Base-by-base conservation (phyloP, 1,284 basidiomycete species). In the Cutaneotrichosporon sp. region DNA sequence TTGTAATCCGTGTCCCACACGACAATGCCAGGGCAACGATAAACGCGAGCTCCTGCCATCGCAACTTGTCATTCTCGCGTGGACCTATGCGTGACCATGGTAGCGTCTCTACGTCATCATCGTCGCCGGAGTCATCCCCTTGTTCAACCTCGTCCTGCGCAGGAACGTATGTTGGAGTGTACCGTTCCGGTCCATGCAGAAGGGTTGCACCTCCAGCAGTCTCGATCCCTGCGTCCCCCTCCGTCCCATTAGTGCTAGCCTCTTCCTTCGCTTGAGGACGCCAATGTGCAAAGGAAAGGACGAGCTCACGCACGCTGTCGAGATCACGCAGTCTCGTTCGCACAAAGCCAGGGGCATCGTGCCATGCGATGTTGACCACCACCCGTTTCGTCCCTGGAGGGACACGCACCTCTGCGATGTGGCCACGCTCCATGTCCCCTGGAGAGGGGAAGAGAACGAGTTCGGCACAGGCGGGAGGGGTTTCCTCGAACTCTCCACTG, bases 11-110 rank as follows among this genome's bases (percentile, higher is more conserved):
- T 3, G 29, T 29, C 4, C 42, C 27, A 5, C 17, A 44, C 2
- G 19, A 10, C 29, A 44, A 20, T 6, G 27, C 19, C 11, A 44
- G 42, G 1, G 42, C 42, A 7, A 44, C 42, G 29, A 44, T 27
- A 19, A 20, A 44, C 27, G 42, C 42, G 29, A 44, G 42, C 11
- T 44, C 42, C 27, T 44, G 42, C 42, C 42, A 44, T 16, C 42
- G 42, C 14, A 44, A 19, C 11, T 17, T 29, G 19, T 44, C 42
- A 20, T 31, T 44, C 5, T 32, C 27, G 27, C 42, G 42, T 14
- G 42, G 42, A 11, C 29, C 42, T 3, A 22, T 2, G 9, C 29
- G 29, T 4, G 11, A 14, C 42, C 42, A 44, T 6, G 42, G 42
- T 1, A 44, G 27, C 8, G 29, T 31, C 8, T 44, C 42, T 5